Conservation (phyloP, 305 asterid species). For the Fraxinus sp. region DNA sequence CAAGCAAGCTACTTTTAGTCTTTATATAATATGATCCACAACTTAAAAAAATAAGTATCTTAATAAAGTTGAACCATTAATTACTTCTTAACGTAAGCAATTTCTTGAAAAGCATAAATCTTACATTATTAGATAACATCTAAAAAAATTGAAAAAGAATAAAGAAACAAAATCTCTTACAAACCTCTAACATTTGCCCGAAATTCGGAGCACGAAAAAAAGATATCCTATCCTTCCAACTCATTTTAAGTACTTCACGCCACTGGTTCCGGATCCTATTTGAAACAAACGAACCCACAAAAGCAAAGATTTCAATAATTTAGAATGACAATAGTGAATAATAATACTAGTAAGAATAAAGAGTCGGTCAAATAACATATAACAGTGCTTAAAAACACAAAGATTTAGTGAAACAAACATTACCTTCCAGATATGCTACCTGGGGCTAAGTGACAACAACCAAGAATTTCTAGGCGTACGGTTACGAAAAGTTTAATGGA, state of each 20-base stretch:
- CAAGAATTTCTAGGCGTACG: background rate
- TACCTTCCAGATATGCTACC: background rate
- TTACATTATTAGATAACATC: background rate
- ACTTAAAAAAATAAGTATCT: background rate
- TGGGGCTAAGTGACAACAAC: background rate
- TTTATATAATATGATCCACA: background rate
- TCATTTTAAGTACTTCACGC: conserved; percentile 23
- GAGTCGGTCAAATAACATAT: background rate
- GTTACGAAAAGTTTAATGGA: background rate
- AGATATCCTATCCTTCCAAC: conserved; percentile 30
- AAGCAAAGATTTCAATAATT: background rate
- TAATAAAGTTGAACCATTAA: background rate
- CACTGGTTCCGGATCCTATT: background rate
- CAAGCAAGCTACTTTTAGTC: background rate
- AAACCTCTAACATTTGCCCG: conserved; percentile 37
- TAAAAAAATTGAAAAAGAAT: background rate
- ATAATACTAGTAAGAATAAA: background rate
- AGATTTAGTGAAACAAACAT: background rate
- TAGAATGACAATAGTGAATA: background rate
- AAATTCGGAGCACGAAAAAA: conserved; percentile 21
- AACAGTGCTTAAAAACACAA: background rate
- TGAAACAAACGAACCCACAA: background rate
- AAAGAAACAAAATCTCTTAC: background rate
- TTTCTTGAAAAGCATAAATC: conserved; percentile 6
- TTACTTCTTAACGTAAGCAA: background rate